phyloP scores from a whole-genome alignment of 1,284 basidiomycete species.

The Dichomitus squalens region DNA sequence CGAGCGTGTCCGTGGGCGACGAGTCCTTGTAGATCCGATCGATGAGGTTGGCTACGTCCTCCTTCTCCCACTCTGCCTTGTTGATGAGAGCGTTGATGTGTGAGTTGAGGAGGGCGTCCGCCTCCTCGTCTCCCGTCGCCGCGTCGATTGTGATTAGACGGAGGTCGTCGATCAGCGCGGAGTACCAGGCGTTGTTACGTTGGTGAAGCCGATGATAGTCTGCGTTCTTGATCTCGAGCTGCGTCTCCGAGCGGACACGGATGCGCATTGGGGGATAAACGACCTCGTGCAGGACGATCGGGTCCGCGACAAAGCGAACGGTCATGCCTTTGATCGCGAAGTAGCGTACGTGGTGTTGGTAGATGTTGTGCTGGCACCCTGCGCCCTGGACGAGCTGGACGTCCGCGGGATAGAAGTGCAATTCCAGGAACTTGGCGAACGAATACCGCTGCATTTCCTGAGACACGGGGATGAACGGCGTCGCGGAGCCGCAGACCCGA shows the following conservation, averaged over 20 bases:
- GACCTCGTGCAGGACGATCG: constrained; percentile 83
- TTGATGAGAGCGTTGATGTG: constrained; percentile 70
- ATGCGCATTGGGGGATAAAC: constrained; percentile 89
- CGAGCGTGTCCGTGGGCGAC: constrained; percentile 82
- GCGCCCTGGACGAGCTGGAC: constrained; percentile 81
- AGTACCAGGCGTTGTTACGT: constrained; percentile 75
- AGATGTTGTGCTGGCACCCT: constrained; percentile 93
- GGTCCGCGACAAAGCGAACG: constrained; percentile 89
- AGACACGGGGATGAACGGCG: constrained; percentile 88
- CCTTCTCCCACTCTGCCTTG: constrained; percentile 74
- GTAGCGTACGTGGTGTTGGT: constrained; percentile 91
- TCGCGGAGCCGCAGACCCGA: constrained; percentile 77
- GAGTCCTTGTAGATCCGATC: constrained; percentile 84
- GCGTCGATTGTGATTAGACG: constrained; percentile 76
- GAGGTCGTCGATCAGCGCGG: constrained; percentile 70
- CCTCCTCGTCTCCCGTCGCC: constrained; percentile 74
- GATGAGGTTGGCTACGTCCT: constrained; percentile 76
- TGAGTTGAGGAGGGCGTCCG: constrained; percentile 58
- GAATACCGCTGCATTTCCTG: constrained; percentile 93
- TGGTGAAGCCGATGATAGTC: constrained; percentile 83
- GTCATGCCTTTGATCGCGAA: constrained; percentile 87
- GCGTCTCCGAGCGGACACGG: constrained; percentile 82
- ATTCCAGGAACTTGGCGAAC: constrained; percentile 92
- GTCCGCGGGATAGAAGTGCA: constrained; percentile 89
- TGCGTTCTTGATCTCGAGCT: constrained; percentile 86